Conservation (phyloP, 306 rosid species). For the Medicago truncatula region DNA sequence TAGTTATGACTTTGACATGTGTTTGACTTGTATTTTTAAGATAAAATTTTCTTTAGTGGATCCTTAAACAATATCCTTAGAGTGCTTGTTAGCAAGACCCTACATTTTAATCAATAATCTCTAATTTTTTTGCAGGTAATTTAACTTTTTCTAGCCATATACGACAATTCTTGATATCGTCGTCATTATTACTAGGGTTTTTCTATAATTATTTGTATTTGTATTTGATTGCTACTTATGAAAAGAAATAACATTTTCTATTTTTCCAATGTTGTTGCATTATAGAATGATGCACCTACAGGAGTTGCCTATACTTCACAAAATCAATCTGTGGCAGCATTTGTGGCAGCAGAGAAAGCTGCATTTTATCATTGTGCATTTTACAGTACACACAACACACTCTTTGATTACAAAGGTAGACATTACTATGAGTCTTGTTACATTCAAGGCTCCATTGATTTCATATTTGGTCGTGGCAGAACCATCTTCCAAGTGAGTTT, state of each 20-base stretch:
- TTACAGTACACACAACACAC: conserved; percentile 91
- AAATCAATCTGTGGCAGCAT: conserved; percentile 93
- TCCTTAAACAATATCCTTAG: too few relatives aligned
- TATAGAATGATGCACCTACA: conserved; percentile 97
- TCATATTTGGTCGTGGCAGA: conserved; percentile 86
- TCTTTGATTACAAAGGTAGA: conserved; percentile 85
- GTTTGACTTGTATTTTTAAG: too few relatives aligned
- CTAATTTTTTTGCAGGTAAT: too few relatives aligned
- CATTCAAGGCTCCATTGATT: conserved; percentile 89
- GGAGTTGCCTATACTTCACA: conserved; percentile 93
- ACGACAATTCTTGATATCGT: too few relatives aligned
- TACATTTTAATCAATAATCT: too few relatives aligned
- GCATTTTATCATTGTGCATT: conserved; percentile 93
- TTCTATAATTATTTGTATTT: too few relatives aligned
- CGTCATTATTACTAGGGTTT: too few relatives aligned
- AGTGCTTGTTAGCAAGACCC: too few relatives aligned
- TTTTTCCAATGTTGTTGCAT: neutral
- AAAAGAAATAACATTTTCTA: neutral
- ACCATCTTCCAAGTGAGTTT: conserved; percentile 59
- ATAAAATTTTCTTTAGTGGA: too few relatives aligned
- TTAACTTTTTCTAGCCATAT: too few relatives aligned
- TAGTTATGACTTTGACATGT: too few relatives aligned
- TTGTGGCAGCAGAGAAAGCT: conserved; percentile 72
- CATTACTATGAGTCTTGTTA: conserved; percentile 80
- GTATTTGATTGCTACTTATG: neutral